Base-by-base conservation (phyloP, 176 grass and related monocot species). In the Musa acuminata region DNA sequence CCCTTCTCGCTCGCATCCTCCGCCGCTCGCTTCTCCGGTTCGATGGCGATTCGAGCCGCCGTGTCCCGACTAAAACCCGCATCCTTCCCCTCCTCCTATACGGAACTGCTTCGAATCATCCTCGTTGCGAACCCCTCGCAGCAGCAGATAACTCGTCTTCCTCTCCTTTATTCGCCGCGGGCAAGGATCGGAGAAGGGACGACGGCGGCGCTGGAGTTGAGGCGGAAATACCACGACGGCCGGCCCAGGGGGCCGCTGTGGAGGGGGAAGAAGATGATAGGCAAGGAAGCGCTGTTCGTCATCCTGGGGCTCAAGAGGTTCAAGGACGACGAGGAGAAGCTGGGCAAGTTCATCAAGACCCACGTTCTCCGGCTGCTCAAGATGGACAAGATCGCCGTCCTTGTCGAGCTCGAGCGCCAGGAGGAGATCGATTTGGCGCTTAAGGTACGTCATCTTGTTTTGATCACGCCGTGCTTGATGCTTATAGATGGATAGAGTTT, bases 231-330 rank as follows among this genome's bases (percentile, higher is more conserved):
- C 85, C 88, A 91, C 69, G 95, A 98, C 35, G 90, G 95, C 72
- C 83, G 95, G 16, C 95, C 95, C 49, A 84, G 94, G 16, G 94
- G 94, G 4, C 95, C 95, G 22, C 86, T 98, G 27, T 98, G 95
- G 95, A 76, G 90, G 68, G 91, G 90, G 48, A 98, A 98, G 84
- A 98, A 98, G 86, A 50, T 98, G 64, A 89, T 98, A 8, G 95
- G 95, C n/a, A 98, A 91, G 80, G 95, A 93, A 84, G 86, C 90
- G 11, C 78, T 98, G 19, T 93, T 93, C 77, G 90, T 85, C 2
- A 91, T 98, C 69, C 84, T 85, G 77, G 90, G 94, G 27, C 67
- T 98, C 77, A 93, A 98, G 85, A 87, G 94, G 27, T 93, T 98
- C 75, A 93, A 98, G 83, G 87, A 81, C 43, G 90, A 98, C 49